A percentile compares a stretch with the other conserved stretches of the same genome.
These are phyloP conservation scores for Aspergillus jensenii DNA, from an alignment of 2,329 filamentous ascomycete species.

Conservation along the genomic window DNA sequence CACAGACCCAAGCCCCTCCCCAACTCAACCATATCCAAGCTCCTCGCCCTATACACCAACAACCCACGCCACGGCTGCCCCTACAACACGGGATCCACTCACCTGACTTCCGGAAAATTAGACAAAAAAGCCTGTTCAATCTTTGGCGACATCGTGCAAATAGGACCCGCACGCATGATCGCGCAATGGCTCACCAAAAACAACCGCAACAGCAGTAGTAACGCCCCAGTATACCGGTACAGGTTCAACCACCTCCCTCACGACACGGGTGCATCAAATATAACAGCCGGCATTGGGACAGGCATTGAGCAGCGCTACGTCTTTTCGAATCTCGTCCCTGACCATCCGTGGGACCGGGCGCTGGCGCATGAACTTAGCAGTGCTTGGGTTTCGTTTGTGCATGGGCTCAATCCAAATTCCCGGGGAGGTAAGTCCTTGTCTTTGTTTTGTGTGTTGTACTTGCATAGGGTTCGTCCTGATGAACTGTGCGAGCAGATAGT, in stretches of 20 bases:
- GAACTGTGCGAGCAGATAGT: neutral
- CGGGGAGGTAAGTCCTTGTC: neutral
- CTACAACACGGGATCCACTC: neutral
- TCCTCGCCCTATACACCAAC: neutral
- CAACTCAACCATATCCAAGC: neutral
- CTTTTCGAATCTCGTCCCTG: neutral
- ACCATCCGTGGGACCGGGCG: neutral
- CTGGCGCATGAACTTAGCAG: neutral
- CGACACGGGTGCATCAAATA: neutral
- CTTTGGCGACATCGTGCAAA: neutral
- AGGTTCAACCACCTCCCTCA: neutral
- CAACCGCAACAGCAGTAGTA: neutral
- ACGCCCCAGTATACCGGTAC: neutral
- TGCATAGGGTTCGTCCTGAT: neutral
- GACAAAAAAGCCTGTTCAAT: constrained; percentile 1
- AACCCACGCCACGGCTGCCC: neutral
- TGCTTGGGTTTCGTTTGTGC: neutral
- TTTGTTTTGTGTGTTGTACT: neutral
- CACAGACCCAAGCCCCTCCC: neutral
- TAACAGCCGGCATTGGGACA: neutral
- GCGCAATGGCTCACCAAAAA: neutral
- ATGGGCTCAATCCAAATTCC: neutral
- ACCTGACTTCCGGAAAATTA: neutral
- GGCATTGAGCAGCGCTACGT: constrained; percentile 32
- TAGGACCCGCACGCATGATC: neutral